Evolutionary conservation across 1,284 basidiomycete genomes (phyloP), one percentile per base, ranked within the genome.

Genomic region (Sanghuangporus sanghuang): DNA sequence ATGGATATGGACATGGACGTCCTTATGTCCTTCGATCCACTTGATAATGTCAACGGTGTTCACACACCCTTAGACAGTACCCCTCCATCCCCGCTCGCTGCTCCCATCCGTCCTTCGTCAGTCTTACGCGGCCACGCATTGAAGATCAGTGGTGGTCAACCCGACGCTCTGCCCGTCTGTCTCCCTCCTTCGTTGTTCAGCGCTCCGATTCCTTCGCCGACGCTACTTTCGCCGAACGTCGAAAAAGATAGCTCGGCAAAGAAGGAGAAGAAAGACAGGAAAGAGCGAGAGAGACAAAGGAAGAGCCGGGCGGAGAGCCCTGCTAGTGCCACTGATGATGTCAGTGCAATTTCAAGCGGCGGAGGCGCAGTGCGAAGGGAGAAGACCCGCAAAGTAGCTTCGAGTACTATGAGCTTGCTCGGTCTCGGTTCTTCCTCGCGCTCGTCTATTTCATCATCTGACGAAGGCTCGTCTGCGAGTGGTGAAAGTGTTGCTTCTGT

Each of bases 1-100:
- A 61, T 39, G 50, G 52, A 53, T 21, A 40, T 39, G 38, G 42
- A 61, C 57, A 40, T 67, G 60, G 70, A 69, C 50, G 58, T 69
- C 1, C 56, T 67, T 39, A 63, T 68, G 66, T 42, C 65, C 46
- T 65, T 67, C 64, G 64, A 69, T 59, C 68, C 70, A 48, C 53
- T 64, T 44, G 59, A 66, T 59, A 55, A 52, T 56, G 27, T 32
- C 2, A 32, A 32, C 27, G 60, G 16, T 61, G 62, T 39, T 18
- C 57, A 53, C 27, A 54, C 62, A 3, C 40, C 57, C 16, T 39
- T 59, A 1, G 57, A 64, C 16, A 53, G 50, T 49, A 59, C 57
- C 6, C 62, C 57, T 14, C 62, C 58, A 3, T 55, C 48, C 1
- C 62, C 57, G 18, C 62, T 59, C 46, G 46, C 55, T 14, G 27